These are phyloP conservation scores for Smittium mucronatum DNA, from an alignment of 371 early-diverging fungal species.

Conservation along the genomic window DNA sequence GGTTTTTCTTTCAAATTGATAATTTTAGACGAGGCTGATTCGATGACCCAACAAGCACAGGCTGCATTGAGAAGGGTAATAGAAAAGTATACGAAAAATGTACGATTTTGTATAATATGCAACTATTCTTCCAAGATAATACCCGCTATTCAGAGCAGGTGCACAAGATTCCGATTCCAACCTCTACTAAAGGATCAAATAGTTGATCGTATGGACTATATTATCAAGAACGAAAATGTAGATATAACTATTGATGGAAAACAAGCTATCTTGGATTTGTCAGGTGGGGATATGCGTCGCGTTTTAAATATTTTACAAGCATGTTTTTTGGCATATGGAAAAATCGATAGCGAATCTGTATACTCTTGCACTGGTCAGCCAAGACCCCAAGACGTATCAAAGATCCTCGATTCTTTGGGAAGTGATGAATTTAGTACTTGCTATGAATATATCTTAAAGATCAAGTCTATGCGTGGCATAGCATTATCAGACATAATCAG, in stretches of 20 bases:
- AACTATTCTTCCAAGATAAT: conserved; percentile 98
- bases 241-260: conserved; percentile 70
- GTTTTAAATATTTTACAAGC: conserved; percentile 88
- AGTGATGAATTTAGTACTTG: conserved; percentile 67
- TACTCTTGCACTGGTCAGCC: conserved; percentile 89
- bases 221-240: conserved; percentile 65
- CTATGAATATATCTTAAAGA: conserved; percentile 47
- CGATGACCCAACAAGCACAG: conserved; percentile 95
- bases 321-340: conserved; percentile 68
- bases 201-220: conserved; percentile 51
- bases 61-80: conserved; percentile 91
- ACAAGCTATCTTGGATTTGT: conserved; percentile 60
- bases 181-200: conserved; percentile 75
- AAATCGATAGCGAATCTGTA: conserved; percentile 62
- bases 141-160: conserved; percentile 95
- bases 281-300: conserved; percentile 94
- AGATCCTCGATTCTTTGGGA: conserved; percentile 65
- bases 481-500: conserved; percentile 80
- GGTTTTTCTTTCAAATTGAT: conserved; percentile 69
- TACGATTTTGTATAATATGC: conserved; percentile 97
- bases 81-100: conserved; percentile 94
- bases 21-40: conserved; percentile 97
- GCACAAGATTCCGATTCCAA: conserved; percentile 94
- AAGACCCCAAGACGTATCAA: conserved; percentile 69
- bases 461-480: conserved; percentile 69